Evolutionary conservation across 495 filamentous ascomycete genomes (phyloP).

Genomic region (Penicillium soppii): DNA sequence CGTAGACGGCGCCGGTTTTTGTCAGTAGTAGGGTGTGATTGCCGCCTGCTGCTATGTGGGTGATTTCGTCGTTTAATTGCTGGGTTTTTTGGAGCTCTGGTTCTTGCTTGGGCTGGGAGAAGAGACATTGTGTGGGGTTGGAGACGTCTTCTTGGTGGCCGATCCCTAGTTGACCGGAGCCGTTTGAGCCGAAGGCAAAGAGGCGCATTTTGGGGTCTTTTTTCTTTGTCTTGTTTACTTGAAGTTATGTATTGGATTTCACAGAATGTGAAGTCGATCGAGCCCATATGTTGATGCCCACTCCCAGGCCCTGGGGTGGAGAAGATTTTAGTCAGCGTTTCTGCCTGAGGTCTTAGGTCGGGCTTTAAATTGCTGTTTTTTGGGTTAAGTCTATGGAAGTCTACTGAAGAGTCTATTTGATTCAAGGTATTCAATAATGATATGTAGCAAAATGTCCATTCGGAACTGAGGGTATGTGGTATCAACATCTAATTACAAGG

Average conservation of each 20-base stretch:
- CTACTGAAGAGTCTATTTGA: not conserved
- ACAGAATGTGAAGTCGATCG: not conserved
- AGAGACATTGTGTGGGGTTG: slow-evolving; percentile 59
- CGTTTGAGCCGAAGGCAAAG: slow-evolving; percentile 89
- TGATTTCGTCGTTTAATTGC: slow-evolving; percentile 19
- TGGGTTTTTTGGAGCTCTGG: not conserved
- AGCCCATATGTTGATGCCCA: not conserved
- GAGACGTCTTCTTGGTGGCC: slow-evolving; percentile 73
- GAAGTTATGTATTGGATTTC: not conserved
- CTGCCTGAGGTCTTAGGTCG: slow-evolving; percentile 1
- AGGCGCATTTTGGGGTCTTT: slow-evolving; percentile 44
- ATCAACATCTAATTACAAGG: slow-evolving; percentile 26
- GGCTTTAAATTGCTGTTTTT: too few species aligned
- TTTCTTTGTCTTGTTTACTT: not conserved
- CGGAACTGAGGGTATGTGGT: slow-evolving; percentile 14
- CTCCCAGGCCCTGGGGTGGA: not conserved
- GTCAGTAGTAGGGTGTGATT: slow-evolving; percentile 82
- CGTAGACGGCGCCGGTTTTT: slow-evolving; percentile 55
- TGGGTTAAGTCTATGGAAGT: too few species aligned
- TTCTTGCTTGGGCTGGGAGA: slow-evolving; percentile 23
- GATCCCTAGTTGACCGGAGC: slow-evolving; percentile 81
- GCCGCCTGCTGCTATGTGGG: slow-evolving; percentile 67
- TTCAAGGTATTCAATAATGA: not conserved
- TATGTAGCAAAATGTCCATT: not conserved
- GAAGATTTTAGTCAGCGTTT: not conserved